These are phyloP conservation scores for Plasmodium fragile DNA, from an alignment of 169 alveolate genomes.

Conservation along the genomic window DNA sequence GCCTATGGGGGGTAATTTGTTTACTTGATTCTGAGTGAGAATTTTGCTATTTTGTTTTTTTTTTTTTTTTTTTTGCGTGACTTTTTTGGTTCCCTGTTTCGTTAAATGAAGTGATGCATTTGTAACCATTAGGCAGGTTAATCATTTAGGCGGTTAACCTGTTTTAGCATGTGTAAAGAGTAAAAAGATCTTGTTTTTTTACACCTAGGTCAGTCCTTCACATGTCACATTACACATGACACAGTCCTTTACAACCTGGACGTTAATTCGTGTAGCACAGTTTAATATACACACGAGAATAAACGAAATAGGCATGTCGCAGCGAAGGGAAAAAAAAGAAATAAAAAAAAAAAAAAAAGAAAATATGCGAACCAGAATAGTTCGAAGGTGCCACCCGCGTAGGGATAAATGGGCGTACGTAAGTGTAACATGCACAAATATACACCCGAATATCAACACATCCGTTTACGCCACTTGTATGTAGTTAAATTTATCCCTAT, in stretches of 20 bases:
- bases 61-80: not conserved
- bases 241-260: slow-evolving; percentile 8
- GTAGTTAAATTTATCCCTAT: not conserved
- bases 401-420: not conserved
- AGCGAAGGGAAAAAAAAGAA: slow-evolving; percentile 1
- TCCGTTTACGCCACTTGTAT: not conserved
- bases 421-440: not conserved
- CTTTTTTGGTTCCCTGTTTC: not conserved
- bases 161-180: not conserved
- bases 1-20: not conserved
- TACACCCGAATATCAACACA: not conserved
- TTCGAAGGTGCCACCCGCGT: slow-evolving; percentile 1
- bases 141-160: not conserved
- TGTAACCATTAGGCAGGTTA: not conserved
- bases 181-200: slow-evolving; percentile 2
- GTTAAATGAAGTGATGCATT: not conserved
- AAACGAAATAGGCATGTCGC: not conserved
- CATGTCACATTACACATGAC: too few relatives aligned
- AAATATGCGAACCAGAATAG: not conserved
- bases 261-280: slow-evolving; percentile 7
- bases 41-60: not conserved
- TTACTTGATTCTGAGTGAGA: not conserved
- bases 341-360: not conserved
- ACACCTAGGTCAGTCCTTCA: slow-evolving; percentile 1
- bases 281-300: slow-evolving; percentile 51